Conservation (phyloP, 2,329 filamentous ascomycete genomes). For the Lanzia echinophila region DNA sequence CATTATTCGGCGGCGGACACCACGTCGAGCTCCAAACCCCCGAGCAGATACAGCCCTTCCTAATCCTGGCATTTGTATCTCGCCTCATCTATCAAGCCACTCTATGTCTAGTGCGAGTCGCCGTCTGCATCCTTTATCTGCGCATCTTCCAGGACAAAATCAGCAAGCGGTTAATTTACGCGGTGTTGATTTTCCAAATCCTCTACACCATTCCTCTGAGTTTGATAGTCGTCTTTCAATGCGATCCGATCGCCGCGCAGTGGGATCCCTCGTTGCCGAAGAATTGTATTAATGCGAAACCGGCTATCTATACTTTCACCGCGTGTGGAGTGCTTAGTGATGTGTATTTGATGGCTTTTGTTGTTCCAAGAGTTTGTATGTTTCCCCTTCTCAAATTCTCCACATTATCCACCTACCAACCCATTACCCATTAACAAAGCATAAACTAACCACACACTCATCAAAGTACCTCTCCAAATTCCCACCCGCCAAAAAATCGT, state of each 20-base stretch:
- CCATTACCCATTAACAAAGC: too few relatives aligned
- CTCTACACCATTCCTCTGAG: neutral
- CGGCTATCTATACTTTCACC: neutral
- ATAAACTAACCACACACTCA: neutral
- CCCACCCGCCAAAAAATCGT: neutral
- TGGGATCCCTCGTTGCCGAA: neutral
- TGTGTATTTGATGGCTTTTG: neutral
- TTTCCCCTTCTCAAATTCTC: neutral
- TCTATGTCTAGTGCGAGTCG: neutral
- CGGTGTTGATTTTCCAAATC: neutral
- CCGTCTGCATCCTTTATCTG: neutral
- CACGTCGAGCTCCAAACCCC: neutral
- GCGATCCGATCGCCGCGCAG: neutral
- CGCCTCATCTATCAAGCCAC: neutral
- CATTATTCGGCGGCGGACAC: neutral
- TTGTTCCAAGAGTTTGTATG: neutral
- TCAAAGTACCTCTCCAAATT: neutral
- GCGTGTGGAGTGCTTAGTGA: conserved; percentile 1
- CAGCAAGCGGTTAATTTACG: neutral
- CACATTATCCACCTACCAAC: too few relatives aligned
- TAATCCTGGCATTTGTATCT: neutral
- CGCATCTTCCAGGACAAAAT: neutral
- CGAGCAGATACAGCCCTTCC: neutral
- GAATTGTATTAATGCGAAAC: neutral
- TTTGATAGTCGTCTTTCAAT: neutral